Base-by-base conservation (phyloP, 768 basidiomycete species). In the Boletales sp. region DNA sequence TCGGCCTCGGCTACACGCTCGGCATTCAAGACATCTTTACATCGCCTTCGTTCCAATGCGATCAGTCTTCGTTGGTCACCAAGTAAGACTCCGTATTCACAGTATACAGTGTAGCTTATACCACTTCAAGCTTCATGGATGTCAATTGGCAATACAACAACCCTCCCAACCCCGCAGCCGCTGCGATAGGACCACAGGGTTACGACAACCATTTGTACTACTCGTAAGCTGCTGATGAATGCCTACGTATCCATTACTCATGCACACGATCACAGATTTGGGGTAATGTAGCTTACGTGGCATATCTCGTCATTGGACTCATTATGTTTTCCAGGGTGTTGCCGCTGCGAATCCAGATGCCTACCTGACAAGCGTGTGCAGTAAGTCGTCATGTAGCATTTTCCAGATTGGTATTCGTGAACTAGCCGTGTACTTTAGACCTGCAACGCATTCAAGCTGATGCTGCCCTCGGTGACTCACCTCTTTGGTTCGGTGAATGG, bases 161-260 rank as follows among this genome's bases (percentile, higher is more conserved):
- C 65, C 85, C 81, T 15, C 12, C 85, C 6, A 91, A 91, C 60
- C 89, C 89, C 13, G 81, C 83, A 8, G 72, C 81, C 43, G 87
- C 83, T 21, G 75, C 76, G 5, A 75, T 77, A 38, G 89, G 89
- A 1, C 84, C 87, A 12, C 84, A 86, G 57, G 71, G 69, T 21
- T 91, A 90, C 55, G 89, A 91, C 57, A 86, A 88, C 47, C 89
- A 90, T 66, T 61, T 91, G 14, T 91, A 90, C 63, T 89, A 87
- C 60, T 79, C 72, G 81, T 86, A 59, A 61, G 83, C 67, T 9
- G 3, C 29, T 17, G 12, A 29, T 32, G 18, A 17, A 42, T 14
- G 29, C 18, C 43, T 27, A 7, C 43, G 18, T 38, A 29, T 40
- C 35, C 31, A 38, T 49, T 50, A n/a, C 55, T 52, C 27, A 58